Evolutionary conservation across 208 protist genomes (phyloP).

Genomic region (Naegleria lovaniensis): DNA sequence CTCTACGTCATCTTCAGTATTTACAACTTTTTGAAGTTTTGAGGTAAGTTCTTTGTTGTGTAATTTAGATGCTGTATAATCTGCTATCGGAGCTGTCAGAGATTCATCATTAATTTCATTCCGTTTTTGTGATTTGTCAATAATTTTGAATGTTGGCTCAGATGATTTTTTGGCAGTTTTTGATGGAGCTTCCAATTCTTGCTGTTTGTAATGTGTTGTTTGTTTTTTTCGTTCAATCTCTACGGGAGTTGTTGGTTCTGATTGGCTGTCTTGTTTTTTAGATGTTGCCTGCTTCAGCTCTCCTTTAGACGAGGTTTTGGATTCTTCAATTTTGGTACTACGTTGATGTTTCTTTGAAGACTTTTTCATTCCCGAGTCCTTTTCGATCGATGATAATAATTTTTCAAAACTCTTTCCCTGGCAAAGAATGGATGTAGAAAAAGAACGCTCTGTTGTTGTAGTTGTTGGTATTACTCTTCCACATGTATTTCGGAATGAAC

Average conservation of each 20-base stretch:
- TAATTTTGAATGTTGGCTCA: background rate
- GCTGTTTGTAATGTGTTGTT: background rate
- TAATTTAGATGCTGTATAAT: background rate
- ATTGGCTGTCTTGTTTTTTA: background rate
- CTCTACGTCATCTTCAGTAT: background rate
- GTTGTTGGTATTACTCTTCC: too few species aligned
- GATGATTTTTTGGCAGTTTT: background rate
- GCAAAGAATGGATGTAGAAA: too few species aligned
- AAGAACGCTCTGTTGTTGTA: too few species aligned
- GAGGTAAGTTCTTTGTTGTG: background rate
- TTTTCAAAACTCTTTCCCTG: too few species aligned
- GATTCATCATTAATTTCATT: background rate
- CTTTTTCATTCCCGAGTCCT: background rate
- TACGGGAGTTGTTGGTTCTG: too few species aligned
- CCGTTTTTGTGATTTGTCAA: background rate
- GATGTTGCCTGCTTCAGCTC: background rate
- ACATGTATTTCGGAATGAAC: too few species aligned
- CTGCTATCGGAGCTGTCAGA: background rate
- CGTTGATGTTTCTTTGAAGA: background rate
- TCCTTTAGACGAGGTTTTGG: background rate
- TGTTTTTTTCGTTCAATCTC: background rate
- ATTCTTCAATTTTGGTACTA: background rate
- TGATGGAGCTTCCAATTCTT: background rate
- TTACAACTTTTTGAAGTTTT: background rate
- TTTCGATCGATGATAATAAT: background rate